A percentile compares a stretch with the other conserved stretches of the same genome.
Conservation (phyloP, 177 flowering plant genomes). For the Vitis hybrid region DNA sequence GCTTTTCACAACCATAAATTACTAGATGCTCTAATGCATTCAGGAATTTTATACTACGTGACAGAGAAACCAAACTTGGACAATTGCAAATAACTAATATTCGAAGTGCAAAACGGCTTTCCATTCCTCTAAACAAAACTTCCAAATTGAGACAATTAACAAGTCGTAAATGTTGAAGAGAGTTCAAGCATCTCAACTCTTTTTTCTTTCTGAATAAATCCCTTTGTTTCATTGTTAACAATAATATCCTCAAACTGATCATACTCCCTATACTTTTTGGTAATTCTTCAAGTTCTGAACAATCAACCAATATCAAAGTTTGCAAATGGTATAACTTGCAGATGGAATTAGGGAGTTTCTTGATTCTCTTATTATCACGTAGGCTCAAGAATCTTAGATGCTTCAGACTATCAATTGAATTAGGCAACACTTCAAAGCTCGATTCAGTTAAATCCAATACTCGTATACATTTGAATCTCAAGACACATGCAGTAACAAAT, state of each 20-base stretch:
- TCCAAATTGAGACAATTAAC: not conserved
- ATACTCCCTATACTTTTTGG: not conserved
- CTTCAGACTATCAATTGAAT: not conserved
- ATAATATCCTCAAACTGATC: not conserved
- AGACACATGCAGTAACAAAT: not conserved
- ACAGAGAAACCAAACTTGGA: not conserved
- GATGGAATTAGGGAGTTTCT: not conserved
- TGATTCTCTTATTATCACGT: accelerated
- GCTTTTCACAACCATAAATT: not conserved
- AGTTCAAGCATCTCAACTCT: not conserved
- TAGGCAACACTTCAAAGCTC: not conserved
- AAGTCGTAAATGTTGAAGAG: not conserved
- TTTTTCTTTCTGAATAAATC: not conserved
- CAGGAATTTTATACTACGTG: not conserved
- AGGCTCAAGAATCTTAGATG: conserved; percentile 10
- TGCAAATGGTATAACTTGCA: conserved; percentile 8
- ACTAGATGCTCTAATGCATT: not conserved
- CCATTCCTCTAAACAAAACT: not conserved
- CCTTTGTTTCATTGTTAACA: not conserved
- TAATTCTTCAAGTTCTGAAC: not conserved
- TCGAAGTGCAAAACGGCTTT: not conserved
- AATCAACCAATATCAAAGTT: not conserved
- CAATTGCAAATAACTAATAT: not conserved
- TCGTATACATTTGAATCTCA: not conserved
- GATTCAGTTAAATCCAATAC: not conserved